Base-by-base conservation (phyloP, 305 asterid genomes). In the Solanum aculeatissimum region DNA sequence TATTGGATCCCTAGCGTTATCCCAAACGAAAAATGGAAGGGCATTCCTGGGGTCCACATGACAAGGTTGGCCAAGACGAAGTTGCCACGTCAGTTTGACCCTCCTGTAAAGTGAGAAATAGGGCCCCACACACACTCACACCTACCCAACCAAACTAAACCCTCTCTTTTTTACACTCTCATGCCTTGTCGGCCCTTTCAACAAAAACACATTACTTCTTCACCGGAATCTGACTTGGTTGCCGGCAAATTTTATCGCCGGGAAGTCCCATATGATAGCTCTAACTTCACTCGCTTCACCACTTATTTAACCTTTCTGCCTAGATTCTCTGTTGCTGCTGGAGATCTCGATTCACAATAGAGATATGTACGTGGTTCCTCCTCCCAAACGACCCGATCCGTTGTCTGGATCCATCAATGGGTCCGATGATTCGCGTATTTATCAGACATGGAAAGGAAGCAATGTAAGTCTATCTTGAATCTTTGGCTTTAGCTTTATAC, bases 381-480 rank as follows among this genome's bases (percentile, higher is more conserved):
- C 97, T 81, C 97, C 95, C 2, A 93, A 91, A 91, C 89, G 93
- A 85, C 42, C 96, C 62, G 96, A 93, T 95, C 94, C 92, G 85
- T 85, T 92, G 84, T 89, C 93, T 79, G 98, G 98, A 94, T 92
- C 98, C 91, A 82, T 90, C 1, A 85, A 89, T 53, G 92, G 86
- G 79, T 88, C 95, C 66, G 96, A 93, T 88, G 94, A 82, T 86
- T 87, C 92, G 66, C 92, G 89, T 89, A 89, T 93, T 90, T 94
- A 92, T 87, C 96, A 93, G 92, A 87, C 94, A 69, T 96, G 99
- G 99, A 94, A 96, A 90, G 99, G 99, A 88, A 94, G 95, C 92
- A 96, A 96, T 91, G 99, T 93, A 74, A 90, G 96, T 88, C 32
- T 68, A 16, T 55, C 74, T n/a, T 62, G 71, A 27, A 13, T 49